phyloP scores from a whole-genome alignment of 257 asterid species.

The Capsicum pubescens region DNA sequence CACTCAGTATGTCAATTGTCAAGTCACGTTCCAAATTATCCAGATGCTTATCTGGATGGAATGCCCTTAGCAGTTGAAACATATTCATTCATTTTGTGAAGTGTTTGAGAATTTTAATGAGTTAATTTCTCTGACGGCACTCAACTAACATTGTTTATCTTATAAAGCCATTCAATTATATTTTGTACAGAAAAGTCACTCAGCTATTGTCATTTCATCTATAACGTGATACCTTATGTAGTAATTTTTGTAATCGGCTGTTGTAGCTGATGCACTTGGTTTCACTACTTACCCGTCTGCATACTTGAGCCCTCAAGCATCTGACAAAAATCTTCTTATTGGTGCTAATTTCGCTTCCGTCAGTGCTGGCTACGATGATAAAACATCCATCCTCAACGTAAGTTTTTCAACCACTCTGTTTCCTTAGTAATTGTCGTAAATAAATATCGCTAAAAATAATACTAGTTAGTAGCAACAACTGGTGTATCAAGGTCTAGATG shows the following conservation, averaged over 20 bases:
- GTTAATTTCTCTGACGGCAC: not conserved
- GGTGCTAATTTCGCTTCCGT: constrained; percentile 97
- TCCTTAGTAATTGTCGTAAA: not conserved
- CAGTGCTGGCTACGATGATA: constrained; percentile 89
- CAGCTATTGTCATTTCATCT: not conserved
- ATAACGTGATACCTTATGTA: too few species aligned
- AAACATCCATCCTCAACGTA: constrained; percentile 69
- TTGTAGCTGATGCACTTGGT: constrained; percentile 83
- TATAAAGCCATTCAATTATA: not conserved
- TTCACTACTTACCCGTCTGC: constrained; percentile 74
- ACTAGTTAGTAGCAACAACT: too few species aligned
- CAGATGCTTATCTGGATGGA: too few species aligned
- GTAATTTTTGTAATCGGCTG: not conserved
- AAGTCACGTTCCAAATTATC: too few species aligned
- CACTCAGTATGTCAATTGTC: constrained; percentile 21
- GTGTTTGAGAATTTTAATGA: not conserved
- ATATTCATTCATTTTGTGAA: not conserved
- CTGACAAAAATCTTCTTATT: constrained; percentile 72
- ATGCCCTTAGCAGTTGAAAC: too few species aligned
- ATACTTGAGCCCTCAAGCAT: constrained; percentile 92
- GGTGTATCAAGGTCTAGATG: too few species aligned
- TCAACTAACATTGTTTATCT: not conserved
- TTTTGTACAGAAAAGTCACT: not conserved
- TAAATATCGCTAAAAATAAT: too few species aligned
- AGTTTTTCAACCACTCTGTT: not conserved